Evolutionary conservation across 495 filamentous ascomycete genomes (phyloP).

Genomic region (Amniculicola lignicola): DNA sequence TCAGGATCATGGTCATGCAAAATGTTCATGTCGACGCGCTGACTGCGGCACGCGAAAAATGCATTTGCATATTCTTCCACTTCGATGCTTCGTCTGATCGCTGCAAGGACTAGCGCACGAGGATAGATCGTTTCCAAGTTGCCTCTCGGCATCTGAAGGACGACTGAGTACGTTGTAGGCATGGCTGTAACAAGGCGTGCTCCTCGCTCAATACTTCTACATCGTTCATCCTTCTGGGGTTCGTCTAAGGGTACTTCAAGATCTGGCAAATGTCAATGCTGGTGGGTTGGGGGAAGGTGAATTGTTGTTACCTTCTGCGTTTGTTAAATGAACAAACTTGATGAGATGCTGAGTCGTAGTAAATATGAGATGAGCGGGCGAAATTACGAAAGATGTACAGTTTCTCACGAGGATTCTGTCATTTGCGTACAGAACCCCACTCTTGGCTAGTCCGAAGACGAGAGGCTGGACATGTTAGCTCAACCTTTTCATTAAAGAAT

Average conservation of each 20-base stretch:
- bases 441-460: constrained; percentile 63
- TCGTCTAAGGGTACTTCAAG: constrained; percentile 83
- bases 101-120: constrained; percentile 84
- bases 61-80: constrained; percentile 75
- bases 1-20: constrained; percentile 86
- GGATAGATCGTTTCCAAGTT: constrained; percentile 96
- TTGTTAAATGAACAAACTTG: constrained; percentile 84
- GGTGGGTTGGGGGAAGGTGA: not conserved
- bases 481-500: constrained; percentile 1
- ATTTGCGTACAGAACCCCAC: constrained; percentile 76
- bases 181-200: constrained; percentile 83
- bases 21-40: constrained; percentile 97
- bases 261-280: constrained; percentile 44
- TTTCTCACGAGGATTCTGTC: constrained; percentile 69
- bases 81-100: constrained; percentile 76
- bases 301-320: constrained; percentile 63
- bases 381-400: constrained; percentile 86
- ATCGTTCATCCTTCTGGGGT: constrained; percentile 87
- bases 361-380: constrained; percentile 78
- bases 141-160: constrained; percentile 89
- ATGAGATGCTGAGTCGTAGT: constrained; percentile 87
- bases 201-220: constrained; percentile 87
- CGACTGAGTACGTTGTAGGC: constrained; percentile 75
- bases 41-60: constrained; percentile 81
- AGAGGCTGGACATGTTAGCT: constrained; percentile 33